These are phyloP conservation scores for Trifolium fragiferum DNA, from an alignment of 306 rosid species.

Conservation along the genomic window DNA sequence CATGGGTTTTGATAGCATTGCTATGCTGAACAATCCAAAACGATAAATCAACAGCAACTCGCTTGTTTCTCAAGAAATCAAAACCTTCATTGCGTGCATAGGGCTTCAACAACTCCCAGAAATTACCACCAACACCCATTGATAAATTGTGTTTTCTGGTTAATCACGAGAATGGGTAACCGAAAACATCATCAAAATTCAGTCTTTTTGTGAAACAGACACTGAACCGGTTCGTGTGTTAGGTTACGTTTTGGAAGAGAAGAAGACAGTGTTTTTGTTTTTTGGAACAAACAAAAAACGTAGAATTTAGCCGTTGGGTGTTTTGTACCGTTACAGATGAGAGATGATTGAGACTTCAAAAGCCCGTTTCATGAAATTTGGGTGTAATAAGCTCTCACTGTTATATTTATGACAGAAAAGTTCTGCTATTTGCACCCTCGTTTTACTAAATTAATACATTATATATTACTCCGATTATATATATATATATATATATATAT, in stretches of 20 bases:
- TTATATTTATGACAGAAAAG: neutral
- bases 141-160: neutral
- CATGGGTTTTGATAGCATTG: slow-evolving; percentile 64
- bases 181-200: slow-evolving; percentile 31
- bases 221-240: slow-evolving; percentile 2
- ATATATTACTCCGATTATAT: too few relatives aligned
- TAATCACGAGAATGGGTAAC: slow-evolving; percentile 33
- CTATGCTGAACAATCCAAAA: slow-evolving; percentile 90
- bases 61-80: slow-evolving; percentile 92
- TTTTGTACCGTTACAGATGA: slow-evolving; percentile 36
- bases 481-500: too few relatives aligned
- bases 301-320: slow-evolving; percentile 42
- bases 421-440: neutral
- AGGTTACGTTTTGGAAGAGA: slow-evolving; percentile 39
- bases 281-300: neutral
- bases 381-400: neutral
- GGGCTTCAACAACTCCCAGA: slow-evolving; percentile 91
- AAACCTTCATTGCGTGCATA: slow-evolving; percentile 71
- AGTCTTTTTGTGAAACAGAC: neutral
- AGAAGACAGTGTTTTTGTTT: slow-evolving; percentile 12
- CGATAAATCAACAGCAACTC: slow-evolving; percentile 92
- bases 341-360: neutral
- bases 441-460: neutral
- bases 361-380: slow-evolving; percentile 30
- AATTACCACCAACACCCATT: slow-evolving; percentile 87